A percentile compares a stretch with the other conserved stretches of the same genome.
phyloP scores from a whole-genome alignment of 202 grass and related monocot genomes.

The Tripidium arundinaceum region DNA sequence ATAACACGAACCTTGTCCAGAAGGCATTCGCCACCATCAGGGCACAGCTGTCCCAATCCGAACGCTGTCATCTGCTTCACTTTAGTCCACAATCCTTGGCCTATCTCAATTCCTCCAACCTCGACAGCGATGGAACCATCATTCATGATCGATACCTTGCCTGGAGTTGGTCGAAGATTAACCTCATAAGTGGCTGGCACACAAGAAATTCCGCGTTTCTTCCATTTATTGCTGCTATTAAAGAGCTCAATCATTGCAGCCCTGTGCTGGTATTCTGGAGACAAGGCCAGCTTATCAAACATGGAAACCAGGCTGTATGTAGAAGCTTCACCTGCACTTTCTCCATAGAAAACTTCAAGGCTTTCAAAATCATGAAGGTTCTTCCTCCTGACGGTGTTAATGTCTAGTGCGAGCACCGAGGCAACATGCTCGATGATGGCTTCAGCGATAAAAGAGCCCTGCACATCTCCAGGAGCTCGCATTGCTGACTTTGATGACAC shows the following conservation, averaged over 20 bases:
- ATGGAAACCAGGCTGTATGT: constrained; percentile 67
- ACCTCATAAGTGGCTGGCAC: constrained; percentile 63
- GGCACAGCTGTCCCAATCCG: constrained; percentile 50
- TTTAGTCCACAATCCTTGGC: constrained; percentile 88
- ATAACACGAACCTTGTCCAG: constrained; percentile 65
- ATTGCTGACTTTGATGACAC: constrained; percentile 60
- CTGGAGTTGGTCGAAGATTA: constrained; percentile 25
- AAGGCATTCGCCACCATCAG: constrained; percentile 39
- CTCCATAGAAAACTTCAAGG: constrained; percentile 43
- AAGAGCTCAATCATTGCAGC: constrained; percentile 35
- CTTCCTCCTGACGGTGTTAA: constrained; percentile 53
- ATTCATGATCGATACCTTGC: constrained; percentile 76
- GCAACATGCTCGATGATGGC: constrained; percentile 85
- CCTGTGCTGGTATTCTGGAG: constrained; percentile 43
- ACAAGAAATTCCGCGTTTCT: constrained; percentile 85
- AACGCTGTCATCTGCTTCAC: constrained; percentile 80
- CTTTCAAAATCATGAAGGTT: constrained; percentile 74
- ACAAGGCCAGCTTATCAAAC: constrained; percentile 56
- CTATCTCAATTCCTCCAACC: constrained; percentile 79
- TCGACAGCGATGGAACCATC: constrained; percentile 83
- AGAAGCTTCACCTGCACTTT: constrained; percentile 33
- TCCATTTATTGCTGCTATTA: constrained; percentile 63
- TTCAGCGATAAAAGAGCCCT: constrained; percentile 87
- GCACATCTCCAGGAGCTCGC: constrained; percentile 68
- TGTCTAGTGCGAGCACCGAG: constrained; percentile 43